Base-by-base conservation (phyloP, 257 asterid genomes). In the Plantago elongata region DNA sequence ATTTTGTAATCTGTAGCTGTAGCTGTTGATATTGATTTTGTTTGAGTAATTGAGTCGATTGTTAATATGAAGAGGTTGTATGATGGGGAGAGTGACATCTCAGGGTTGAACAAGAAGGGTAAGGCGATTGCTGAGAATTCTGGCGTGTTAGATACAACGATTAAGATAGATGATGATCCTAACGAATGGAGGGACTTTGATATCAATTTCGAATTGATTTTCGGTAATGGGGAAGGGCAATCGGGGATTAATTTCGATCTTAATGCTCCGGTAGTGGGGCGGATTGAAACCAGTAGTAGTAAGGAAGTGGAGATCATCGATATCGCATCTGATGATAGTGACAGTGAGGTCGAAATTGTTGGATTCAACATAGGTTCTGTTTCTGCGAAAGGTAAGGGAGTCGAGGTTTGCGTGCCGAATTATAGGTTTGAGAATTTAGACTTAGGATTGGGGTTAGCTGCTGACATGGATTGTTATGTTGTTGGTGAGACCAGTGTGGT, bases 311-410 rank as follows among this genome's bases (percentile, higher is more conserved):
- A 66, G 56, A 38, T 88, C 45, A 74, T 80, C 38, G 74, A 77
- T 51, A 69, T 82, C 42, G 52, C 59, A 51, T 84, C 89, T 0
- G 90, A 79, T 69, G 84, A 72, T 45, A 75, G 82, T 63, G 87
- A 75, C 12, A 73, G 68, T 69, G 87, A 81, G 5, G 87, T 73
- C 51, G 87, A 77, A 45, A 67, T 75, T 59, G 38, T 64, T 46
- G 73, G 74, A 57, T 61, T 18, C 64, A 67, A 42, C 43, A 4
- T 38, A 57, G 81, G 78, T 44, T 46, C 44, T 68, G 64, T 9
- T 17, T 2, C 51, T 16, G 74, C 63, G 51, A 69, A 54, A 27
- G 72, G 64, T 42, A 74, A 77, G 63, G 68, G 61, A 54, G 48
- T 63, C 27, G 83, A 65, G 57, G 45, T 60, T 10, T 66, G 48